A percentile compares a stretch with the other conserved stretches of the same genome.
Evolutionary conservation across 257 asterid genomes (phyloP).

Genomic region (Solanum chaucha): DNA sequence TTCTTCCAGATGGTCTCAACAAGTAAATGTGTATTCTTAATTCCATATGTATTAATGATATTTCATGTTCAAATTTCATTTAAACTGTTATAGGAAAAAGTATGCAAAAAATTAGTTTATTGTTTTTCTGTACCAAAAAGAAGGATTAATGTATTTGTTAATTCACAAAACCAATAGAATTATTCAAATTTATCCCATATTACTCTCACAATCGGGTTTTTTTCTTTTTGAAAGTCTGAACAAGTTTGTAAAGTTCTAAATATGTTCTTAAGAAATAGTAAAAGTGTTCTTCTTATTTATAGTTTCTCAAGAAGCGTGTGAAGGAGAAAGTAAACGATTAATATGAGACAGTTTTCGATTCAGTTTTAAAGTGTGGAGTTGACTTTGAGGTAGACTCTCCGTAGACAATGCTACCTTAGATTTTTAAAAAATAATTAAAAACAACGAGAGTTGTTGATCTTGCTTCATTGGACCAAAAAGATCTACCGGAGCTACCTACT

Average conservation of each 20-base stretch:
- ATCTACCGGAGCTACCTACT: background rate
- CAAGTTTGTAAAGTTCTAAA: no score
- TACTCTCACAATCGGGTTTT: background rate
- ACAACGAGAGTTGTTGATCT: background rate
- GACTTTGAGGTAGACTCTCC: background rate
- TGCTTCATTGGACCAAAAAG: background rate
- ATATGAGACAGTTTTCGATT: no score
- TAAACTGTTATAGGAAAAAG: background rate
- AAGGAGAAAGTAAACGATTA: background rate
- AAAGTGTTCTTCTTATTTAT: background rate
- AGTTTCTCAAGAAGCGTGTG: no score
- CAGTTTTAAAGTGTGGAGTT: no score
- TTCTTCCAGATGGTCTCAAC: background rate
- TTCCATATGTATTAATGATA: background rate
- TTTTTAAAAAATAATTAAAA: no score
- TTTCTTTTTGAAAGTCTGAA: background rate
- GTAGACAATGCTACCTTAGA: no score
- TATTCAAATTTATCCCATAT: background rate
- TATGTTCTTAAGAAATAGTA: no score
- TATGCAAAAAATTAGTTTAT: background rate
- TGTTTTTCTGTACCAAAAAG: background rate
- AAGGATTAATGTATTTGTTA: background rate
- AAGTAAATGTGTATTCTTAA: background rate
- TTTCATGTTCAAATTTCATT: background rate
- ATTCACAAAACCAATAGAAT: background rate